Evolutionary conservation across 495 filamentous ascomycete species (phyloP).

Genomic region (Aspergillus panamensis): DNA sequence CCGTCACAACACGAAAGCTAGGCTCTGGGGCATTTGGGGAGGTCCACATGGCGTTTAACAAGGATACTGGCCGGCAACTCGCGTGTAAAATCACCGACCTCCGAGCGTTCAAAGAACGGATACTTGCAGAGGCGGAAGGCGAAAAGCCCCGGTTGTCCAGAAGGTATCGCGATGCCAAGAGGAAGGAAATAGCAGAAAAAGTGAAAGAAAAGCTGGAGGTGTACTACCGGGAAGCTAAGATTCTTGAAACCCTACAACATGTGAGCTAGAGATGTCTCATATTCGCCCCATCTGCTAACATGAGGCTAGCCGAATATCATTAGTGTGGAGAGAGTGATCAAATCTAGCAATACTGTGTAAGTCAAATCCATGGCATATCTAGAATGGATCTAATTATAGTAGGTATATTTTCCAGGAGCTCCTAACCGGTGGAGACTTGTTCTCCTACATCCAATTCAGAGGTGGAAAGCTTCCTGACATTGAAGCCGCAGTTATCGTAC

Average conservation of each 20-base stretch:
- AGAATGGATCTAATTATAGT: conserved; percentile 5
- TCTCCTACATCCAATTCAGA: conserved; percentile 55
- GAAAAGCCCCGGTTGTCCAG: conserved; percentile 8
- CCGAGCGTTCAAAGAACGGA: conserved; percentile 10
- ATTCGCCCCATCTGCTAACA: conserved; percentile 2
- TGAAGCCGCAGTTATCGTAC: conserved; percentile 52
- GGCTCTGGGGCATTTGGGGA: conserved; percentile 48
- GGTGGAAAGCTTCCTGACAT: conserved; percentile 44
- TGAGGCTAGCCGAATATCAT: conserved; percentile 57
- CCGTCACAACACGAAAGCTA: conserved; percentile 47
- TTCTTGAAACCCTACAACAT: conserved; percentile 58
- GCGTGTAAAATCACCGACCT: conserved; percentile 53
- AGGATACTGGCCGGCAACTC: conserved; percentile 37
- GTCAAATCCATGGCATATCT: conserved; percentile 17
- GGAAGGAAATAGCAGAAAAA: neutral
- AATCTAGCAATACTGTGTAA: conserved; percentile 49
- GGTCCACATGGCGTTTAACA: conserved; percentile 48
- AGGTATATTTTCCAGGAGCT: conserved; percentile 67
- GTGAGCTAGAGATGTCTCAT: conserved; percentile 37
- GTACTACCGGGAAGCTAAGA: conserved; percentile 46
- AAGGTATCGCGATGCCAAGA: neutral
- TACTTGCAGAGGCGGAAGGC: conserved; percentile 6
- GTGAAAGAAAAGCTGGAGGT: conserved; percentile 16
- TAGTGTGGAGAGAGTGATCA: conserved; percentile 51
- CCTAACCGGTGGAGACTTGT: conserved; percentile 61